Evolutionary conservation across 108 stramenopile species (phyloP).

Genomic region (Cylindrotheca fusiformis): DNA sequence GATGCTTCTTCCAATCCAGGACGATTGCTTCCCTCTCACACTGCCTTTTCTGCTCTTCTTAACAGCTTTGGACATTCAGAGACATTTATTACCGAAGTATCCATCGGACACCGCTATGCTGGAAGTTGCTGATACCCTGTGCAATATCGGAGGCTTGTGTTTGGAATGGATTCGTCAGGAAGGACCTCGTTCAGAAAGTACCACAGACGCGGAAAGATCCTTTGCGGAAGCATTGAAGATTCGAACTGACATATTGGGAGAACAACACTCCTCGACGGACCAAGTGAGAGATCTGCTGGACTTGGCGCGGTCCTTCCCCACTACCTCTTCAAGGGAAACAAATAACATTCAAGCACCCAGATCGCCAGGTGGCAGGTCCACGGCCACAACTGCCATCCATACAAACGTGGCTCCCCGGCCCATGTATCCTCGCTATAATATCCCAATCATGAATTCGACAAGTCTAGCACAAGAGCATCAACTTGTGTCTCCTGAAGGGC

Average conservation of each 20-base stretch:
- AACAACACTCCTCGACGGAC: conserved; percentile 31
- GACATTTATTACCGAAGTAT: conserved; percentile 18
- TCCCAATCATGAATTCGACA: neutral
- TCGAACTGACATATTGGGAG: conserved; percentile 40
- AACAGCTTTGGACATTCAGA: conserved; percentile 48
- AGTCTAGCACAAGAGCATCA: too few relatives aligned
- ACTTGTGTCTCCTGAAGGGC: neutral
- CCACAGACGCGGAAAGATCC: conserved; percentile 34
- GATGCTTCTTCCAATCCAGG: too few relatives aligned
- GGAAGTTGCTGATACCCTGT: conserved; percentile 58
- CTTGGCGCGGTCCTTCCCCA: conserved; percentile 27
- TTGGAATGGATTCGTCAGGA: conserved; percentile 54
- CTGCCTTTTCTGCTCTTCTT: neutral
- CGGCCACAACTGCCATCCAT: neutral
- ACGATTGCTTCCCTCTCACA: too few relatives aligned
- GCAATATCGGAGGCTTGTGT: conserved; percentile 57
- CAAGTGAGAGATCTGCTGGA: conserved; percentile 42
- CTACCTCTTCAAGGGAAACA: neutral
- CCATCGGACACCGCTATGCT: conserved; percentile 19
- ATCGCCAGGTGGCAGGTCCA: neutral
- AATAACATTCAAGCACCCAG: neutral
- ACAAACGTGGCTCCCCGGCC: neutral
- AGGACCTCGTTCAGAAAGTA: conserved; percentile 36
- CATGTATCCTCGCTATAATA: neutral
- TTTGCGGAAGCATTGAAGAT: conserved; percentile 55